Conservation (phyloP, 805 yeast species). For the Cyberlindnera misumaiensis region DNA sequence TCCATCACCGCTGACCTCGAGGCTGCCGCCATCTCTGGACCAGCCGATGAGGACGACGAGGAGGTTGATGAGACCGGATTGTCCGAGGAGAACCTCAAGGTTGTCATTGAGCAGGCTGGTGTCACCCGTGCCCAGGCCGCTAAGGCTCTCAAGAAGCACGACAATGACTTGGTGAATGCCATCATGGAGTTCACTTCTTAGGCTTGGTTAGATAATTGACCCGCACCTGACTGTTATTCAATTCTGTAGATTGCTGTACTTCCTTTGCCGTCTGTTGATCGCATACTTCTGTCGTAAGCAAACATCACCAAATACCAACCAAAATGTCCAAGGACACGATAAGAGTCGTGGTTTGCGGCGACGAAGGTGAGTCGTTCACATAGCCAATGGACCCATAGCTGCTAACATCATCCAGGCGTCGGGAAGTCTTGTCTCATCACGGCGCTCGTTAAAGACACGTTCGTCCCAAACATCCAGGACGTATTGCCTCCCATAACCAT, state of each 20-base stretch:
- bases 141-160: conserved; percentile 81
- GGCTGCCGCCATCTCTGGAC: conserved; percentile 50
- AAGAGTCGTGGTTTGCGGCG: conserved; percentile 89
- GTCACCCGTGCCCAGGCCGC: conserved; percentile 87
- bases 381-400: neutral
- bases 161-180: conserved; percentile 93
- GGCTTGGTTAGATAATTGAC: conserved; percentile 1
- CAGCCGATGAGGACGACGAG: conserved; percentile 52
- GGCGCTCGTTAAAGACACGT: conserved; percentile 74
- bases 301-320: neutral
- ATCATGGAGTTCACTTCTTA: conserved; percentile 66
- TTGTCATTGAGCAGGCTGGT: conserved; percentile 87
- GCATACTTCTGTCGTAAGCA: neutral
- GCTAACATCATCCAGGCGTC: conserved; percentile 33
- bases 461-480: conserved; percentile 68
- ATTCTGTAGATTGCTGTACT: no score
- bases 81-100: conserved; percentile 71
- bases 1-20: conserved; percentile 79
- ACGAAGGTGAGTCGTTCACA: conserved; percentile 47
- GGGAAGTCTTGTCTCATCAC: conserved; percentile 80
- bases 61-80: conserved; percentile 84
- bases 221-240: no score
- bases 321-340: conserved; percentile 46
- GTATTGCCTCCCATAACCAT: conserved; percentile 80
- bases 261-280: neutral